Evolutionary conservation across 2,329 filamentous ascomycete species (phyloP), one percentile per base, ranked within the genome.

Genomic region (Trichoderma guizhouense): DNA sequence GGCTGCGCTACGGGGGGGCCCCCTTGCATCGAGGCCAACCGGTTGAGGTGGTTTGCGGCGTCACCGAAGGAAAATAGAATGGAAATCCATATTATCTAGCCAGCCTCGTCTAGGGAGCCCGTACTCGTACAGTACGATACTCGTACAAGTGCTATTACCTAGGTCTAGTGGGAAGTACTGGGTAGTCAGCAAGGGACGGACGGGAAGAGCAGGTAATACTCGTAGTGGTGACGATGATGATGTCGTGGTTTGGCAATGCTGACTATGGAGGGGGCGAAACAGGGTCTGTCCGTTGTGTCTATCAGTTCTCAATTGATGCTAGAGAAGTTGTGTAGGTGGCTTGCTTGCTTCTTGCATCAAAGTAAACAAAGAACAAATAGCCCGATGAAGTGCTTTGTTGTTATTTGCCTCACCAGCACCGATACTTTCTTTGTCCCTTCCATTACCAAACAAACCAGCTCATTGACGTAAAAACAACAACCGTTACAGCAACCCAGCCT

Each of bases 41-140:
- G 34, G 55, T 39, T 30, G 66, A 51, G 55, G 57, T 30, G 66
- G 66, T 69, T 69, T 69, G 66, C 66, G 66, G 66, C 66, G 66
- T 69, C 66, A 69, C 66, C 66, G 66, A 69, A 34, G 57, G 21
- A 24, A 43, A 43, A 43, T 43, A 36, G 5, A 24, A 34, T 21
- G 18, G 21, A 30, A 32, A 14, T 12, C 14, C 15, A 47, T 53
- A 53, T 21, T 24, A 43, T 67, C 21, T 24, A 67, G 64, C 36
- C 36, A 39, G 39, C 64, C 51, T 67, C 32, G 32, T 67, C 32
- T 28, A 58, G 24, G 64, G 64, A 36, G n/a, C 30, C 39, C 39
- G 39, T 43, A 43, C 39, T 43, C 39, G 39, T 43, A 43, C 39
- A 43, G 39, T 39, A 30, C 30, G 30, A 32, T 34, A 36, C 34